Evolutionary conservation across 306 rosid species (phyloP).

Genomic region (Prunus armeniaca): DNA sequence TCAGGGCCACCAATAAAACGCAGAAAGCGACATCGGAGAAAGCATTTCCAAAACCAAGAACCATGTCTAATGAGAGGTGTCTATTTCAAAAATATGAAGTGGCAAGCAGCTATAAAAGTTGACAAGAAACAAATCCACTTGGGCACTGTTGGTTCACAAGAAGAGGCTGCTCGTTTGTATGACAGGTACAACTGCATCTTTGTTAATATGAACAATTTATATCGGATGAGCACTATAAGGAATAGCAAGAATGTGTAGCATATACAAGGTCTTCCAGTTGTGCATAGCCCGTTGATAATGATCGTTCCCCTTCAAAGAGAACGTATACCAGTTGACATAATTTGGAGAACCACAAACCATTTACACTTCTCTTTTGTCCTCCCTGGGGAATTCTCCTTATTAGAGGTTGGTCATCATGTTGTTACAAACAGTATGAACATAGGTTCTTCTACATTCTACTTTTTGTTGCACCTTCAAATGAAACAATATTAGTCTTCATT

Average conservation of each 20-base stretch:
- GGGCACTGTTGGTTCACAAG: constrained; percentile 91
- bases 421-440: too few species aligned
- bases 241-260: background rate
- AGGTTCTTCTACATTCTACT: background rate
- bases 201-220: background rate
- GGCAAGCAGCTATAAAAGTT: constrained; percentile 98
- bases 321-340: background rate
- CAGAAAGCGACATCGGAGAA: constrained; percentile 85
- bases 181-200: constrained; percentile 54
- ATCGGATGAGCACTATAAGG: background rate
- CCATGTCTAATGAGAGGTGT: constrained; percentile 84
- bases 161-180: constrained; percentile 88
- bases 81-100: constrained; percentile 90
- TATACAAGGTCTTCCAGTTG: background rate
- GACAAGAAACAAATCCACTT: constrained; percentile 97
- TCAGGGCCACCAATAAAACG: constrained; percentile 81
- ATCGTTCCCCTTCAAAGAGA: background rate
- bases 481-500: background rate
- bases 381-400: background rate
- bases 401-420: background rate
- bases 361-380: background rate
- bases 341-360: background rate
- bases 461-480: background rate
- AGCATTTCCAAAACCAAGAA: constrained; percentile 70
- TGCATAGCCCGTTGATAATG: background rate